Percentiles rank a stretch among this genome's conserved stretches.
These are phyloP conservation scores for Bacidia gigantensis DNA, from an alignment of 495 filamentous ascomycete genomes.

Conservation along the genomic window DNA sequence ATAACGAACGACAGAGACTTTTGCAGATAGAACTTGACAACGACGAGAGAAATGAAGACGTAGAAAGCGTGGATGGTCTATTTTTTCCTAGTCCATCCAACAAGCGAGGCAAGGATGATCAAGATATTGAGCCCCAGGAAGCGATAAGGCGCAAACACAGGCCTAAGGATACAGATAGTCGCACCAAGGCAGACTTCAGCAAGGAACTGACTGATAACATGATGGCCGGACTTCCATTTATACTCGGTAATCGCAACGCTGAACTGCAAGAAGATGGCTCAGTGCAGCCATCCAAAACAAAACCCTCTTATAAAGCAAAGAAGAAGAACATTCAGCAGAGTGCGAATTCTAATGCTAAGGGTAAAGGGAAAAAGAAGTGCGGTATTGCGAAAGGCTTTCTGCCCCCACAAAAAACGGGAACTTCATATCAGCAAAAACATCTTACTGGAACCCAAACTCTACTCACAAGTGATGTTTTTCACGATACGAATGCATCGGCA, in stretches of 20 bases:
- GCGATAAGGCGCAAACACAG: too few relatives aligned
- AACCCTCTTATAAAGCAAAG: slow-evolving; percentile 7
- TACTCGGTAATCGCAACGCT: slow-evolving; percentile 17
- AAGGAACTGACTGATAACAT: slow-evolving; percentile 8
- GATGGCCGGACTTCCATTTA: slow-evolving; percentile 20
- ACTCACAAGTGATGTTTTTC: slow-evolving; percentile 9
- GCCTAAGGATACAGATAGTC: neutral
- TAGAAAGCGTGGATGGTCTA: neutral
- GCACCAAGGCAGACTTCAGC: neutral
- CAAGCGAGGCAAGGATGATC: too few relatives aligned
- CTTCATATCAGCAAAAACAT: neutral
- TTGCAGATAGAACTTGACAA: neutral
- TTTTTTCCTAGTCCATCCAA: too few relatives aligned
- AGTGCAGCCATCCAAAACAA: slow-evolving; percentile 1
- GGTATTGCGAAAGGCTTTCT: slow-evolving; percentile 2
- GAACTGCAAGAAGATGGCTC: slow-evolving; percentile 20
- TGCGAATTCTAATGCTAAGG: neutral
- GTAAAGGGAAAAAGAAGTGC: neutral
- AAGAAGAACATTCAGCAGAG: slow-evolving; percentile 4
- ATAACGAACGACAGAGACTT: slow-evolving; percentile 8
- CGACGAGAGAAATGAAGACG: neutral
- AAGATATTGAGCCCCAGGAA: too few relatives aligned
- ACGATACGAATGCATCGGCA: slow-evolving; percentile 9
- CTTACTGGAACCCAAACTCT: slow-evolving; percentile 8
- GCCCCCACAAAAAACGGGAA: neutral